phyloP scores from a whole-genome alignment of 768 basidiomycete genomes.

The Pilatotrama ljubarskyi region DNA sequence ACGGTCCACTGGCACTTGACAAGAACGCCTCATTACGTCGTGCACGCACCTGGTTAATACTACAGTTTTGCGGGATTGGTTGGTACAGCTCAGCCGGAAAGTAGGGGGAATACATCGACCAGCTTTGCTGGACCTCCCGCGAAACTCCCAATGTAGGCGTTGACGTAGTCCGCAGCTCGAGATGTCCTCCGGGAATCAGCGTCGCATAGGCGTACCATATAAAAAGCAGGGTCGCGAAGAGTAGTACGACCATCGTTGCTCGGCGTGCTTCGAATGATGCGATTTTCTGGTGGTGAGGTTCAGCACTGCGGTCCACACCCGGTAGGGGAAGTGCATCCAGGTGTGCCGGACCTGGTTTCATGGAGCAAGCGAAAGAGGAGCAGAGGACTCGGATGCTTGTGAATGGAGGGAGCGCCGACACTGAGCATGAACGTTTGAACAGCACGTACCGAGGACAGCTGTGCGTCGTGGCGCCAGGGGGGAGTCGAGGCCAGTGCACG shows the following conservation, averaged over 20 bases:
- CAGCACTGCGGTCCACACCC: neutral
- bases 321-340: neutral
- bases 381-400: neutral
- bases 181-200: neutral
- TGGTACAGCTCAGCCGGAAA: constrained; percentile 47
- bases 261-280: neutral
- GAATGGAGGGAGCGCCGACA: too few species aligned
- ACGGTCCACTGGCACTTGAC: neutral
- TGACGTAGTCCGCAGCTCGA: neutral
- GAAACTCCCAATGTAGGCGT: constrained; percentile 15
- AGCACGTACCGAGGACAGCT: neutral
- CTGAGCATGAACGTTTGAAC: too few species aligned
- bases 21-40: too few species aligned
- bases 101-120: constrained; percentile 68
- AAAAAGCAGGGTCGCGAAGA: constrained; percentile 1
- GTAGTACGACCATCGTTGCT: neutral
- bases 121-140: constrained; percentile 32
- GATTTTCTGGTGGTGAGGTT: neutral
- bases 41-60: constrained; percentile 23
- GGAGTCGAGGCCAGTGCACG: neutral
- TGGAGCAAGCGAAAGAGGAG: neutral
- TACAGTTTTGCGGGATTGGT: constrained; percentile 48
- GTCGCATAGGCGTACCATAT: constrained; percentile 10
- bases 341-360: neutral
- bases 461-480: neutral